These are phyloP conservation scores for Volvox carteri DNA, from an alignment of 163 green algal species.

Conservation along the genomic window DNA sequence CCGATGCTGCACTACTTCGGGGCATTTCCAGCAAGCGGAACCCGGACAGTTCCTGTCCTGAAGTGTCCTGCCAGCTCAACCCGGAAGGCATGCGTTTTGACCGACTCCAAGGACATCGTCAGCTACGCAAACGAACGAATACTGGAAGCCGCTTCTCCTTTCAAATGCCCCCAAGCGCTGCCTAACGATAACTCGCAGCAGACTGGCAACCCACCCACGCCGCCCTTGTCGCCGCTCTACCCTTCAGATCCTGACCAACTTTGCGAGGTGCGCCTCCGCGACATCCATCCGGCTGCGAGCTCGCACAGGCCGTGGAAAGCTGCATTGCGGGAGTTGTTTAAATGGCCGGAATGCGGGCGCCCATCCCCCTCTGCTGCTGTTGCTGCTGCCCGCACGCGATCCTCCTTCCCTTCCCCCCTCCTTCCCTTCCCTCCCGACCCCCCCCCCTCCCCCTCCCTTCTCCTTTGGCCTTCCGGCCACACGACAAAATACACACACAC, in stretches of 20 bases:
- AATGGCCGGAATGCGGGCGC: too few species aligned
- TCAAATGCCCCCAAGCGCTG: background rate
- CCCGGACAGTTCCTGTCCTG: background rate
- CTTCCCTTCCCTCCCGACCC: background rate
- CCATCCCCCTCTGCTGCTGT: background rate
- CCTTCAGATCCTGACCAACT: conserved; percentile 31
- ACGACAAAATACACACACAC: too few species aligned
- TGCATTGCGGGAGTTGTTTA: too few species aligned
- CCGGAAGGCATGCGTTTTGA: background rate
- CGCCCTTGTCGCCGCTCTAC: background rate
- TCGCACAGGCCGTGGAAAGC: too few species aligned
- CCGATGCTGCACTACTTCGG: conserved; percentile 12
- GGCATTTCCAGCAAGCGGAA: background rate
- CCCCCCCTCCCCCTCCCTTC: background rate
- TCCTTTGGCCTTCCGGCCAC: too few species aligned
- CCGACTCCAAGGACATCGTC: conserved; percentile 35
- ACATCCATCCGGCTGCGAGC: too few species aligned
- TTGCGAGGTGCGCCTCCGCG: background rate
- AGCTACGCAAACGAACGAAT: background rate
- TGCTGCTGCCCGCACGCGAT: background rate
- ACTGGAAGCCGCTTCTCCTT: background rate
- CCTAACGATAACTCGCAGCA: background rate
- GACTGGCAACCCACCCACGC: background rate
- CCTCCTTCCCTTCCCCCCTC: background rate
- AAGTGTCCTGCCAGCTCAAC: background rate